Conservation (phyloP, 75 land plant genomes). For the Larix kaempferi region DNA sequence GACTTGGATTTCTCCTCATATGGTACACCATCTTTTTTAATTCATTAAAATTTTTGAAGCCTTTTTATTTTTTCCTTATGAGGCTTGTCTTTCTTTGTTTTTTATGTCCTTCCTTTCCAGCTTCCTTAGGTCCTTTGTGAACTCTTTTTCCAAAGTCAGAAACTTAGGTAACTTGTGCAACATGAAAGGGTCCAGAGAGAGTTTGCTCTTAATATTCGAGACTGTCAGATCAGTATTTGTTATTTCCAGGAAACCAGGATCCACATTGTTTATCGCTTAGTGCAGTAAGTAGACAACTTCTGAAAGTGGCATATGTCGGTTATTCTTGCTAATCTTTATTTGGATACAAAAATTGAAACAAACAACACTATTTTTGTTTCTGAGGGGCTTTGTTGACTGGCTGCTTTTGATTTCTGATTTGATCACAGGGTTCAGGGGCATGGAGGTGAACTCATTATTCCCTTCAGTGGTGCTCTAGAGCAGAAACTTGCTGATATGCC, state of each 20-base stretch:
- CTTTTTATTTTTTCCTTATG: no score
- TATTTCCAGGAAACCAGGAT: not conserved
- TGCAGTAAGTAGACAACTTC: not conserved
- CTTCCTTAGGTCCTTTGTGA: no score
- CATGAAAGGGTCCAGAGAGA: no score
- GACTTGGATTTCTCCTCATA: no score
- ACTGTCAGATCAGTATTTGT: no score
- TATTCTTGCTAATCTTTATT: not conserved
- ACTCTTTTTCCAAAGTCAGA: no score
- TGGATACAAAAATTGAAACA: not conserved
- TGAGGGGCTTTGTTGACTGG: not conserved
- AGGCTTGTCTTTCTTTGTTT: no score
- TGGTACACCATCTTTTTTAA: no score
- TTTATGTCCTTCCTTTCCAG: no score
- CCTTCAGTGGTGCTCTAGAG: conserved; percentile 91
- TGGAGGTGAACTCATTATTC: conserved; percentile 93
- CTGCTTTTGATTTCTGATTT: not conserved
- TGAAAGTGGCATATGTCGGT: not conserved
- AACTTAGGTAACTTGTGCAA: no score
- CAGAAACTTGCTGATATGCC: conserved; percentile 92
- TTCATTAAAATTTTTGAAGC: no score
- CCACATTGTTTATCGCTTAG: not conserved
- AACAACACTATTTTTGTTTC: not conserved
- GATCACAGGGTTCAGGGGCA: conserved; percentile 90
- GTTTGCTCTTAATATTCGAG: no score